A percentile compares a stretch with the other conserved stretches of the same genome.
Evolutionary conservation across 31 red algal genomes (phyloP).

Genomic region (Endocladia muricata): DNA sequence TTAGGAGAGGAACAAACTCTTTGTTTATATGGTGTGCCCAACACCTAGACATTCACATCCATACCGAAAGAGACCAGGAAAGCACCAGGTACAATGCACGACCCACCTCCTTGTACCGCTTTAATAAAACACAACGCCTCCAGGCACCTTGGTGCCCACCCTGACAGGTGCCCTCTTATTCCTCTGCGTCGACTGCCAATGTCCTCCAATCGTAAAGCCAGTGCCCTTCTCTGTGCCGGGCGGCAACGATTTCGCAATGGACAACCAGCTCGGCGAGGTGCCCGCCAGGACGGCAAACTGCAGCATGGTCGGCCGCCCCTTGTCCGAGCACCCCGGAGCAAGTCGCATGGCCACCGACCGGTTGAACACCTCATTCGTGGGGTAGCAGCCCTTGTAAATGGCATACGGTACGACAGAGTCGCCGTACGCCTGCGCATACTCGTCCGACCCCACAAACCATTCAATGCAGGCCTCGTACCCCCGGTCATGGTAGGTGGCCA

Average conservation of each 20-base stretch:
- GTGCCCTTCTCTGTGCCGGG: constrained; percentile 63
- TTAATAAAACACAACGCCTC: constrained; percentile 69
- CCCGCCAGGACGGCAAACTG: constrained; percentile 38
- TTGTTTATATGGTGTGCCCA: too few species aligned
- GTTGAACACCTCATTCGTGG: constrained; percentile 61
- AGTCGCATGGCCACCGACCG: constrained; percentile 34
- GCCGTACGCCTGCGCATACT: constrained; percentile 53
- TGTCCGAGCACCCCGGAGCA: constrained; percentile 34
- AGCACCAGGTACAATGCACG: too few species aligned
- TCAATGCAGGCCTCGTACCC: constrained; percentile 58
- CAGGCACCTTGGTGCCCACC: constrained; percentile 63
- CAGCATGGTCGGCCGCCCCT: constrained; percentile 42
- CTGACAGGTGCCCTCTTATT: constrained; percentile 49
- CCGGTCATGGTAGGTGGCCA: constrained; percentile 43
- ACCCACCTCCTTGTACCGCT: too few species aligned
- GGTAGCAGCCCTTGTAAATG: constrained; percentile 38
- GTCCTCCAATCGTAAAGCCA: constrained; percentile 30
- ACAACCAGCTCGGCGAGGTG: constrained; percentile 54
- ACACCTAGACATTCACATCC: too few species aligned
- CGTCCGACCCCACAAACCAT: constrained; percentile 56
- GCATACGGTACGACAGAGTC: constrained; percentile 52
- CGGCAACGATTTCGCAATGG: constrained; percentile 58
- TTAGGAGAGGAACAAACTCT: too few species aligned
- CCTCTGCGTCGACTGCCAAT: constrained; percentile 29
- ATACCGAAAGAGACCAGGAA: too few species aligned